Percentiles rank a stretch among this genome's conserved stretches.
Evolutionary conservation across 306 rosid species (phyloP).

Genomic region (Acacia melanoxylon): DNA sequence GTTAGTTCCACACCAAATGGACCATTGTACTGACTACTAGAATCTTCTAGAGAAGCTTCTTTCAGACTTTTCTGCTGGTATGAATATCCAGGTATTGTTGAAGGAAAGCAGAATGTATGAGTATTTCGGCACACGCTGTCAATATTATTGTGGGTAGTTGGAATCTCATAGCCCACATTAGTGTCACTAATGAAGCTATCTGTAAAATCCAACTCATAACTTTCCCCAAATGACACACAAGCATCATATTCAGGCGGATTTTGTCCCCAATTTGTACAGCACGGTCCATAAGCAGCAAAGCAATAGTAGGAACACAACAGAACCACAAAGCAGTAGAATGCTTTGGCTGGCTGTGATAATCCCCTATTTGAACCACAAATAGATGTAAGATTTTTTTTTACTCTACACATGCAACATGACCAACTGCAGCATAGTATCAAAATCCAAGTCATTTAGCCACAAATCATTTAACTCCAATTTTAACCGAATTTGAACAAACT

Average conservation of each 20-base stretch:
- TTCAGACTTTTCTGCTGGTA: conserved; percentile 32
- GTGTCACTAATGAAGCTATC: conserved; percentile 38
- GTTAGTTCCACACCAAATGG: conserved; percentile 47
- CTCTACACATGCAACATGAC: neutral
- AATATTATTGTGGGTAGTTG: conserved; percentile 33
- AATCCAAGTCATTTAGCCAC: neutral
- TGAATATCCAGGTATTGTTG: conserved; percentile 58
- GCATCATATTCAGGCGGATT: conserved; percentile 51
- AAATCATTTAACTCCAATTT: no score
- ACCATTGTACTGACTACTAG: conserved; percentile 42
- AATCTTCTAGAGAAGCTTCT: conserved; percentile 45
- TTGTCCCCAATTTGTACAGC: conserved; percentile 46
- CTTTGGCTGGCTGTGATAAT: conserved; percentile 40
- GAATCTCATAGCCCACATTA: conserved; percentile 36
- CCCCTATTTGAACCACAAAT: conserved; percentile 57
- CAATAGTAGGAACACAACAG: conserved; percentile 46
- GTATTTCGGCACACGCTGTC: conserved; percentile 57
- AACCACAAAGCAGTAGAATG: conserved; percentile 47
- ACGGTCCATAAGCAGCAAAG: conserved; percentile 48
- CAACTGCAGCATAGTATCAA: conserved; percentile 6
- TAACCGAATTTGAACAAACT: no score
- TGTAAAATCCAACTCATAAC: conserved; percentile 37
- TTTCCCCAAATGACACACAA: conserved; percentile 42
- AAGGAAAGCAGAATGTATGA: conserved; percentile 79
- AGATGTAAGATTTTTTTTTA: conserved; percentile 23